These are phyloP conservation scores for Lachancea quebecensis DNA, from an alignment of 805 yeast genomes.

Conservation along the genomic window DNA sequence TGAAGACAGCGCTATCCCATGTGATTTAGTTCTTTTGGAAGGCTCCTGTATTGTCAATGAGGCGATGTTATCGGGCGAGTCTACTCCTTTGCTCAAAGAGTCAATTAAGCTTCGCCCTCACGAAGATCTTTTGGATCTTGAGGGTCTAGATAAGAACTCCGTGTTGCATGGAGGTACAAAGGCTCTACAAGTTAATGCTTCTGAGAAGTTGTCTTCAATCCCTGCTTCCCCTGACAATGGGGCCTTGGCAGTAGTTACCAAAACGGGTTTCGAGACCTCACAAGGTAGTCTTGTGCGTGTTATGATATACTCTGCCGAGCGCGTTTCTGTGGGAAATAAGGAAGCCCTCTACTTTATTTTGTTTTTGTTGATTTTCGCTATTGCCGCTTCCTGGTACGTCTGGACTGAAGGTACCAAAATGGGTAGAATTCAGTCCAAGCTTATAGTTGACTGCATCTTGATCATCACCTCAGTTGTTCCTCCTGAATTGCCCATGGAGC, in stretches of 20 bases:
- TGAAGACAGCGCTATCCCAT: conserved; percentile 89
- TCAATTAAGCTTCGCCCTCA: conserved; percentile 78
- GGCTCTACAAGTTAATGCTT: conserved; percentile 81
- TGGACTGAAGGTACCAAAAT: conserved; percentile 96
- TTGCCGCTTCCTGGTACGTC: conserved; percentile 94
- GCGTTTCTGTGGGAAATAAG: conserved; percentile 91
- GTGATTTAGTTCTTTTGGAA: conserved; percentile 78
- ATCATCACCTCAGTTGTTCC: conserved; percentile 97
- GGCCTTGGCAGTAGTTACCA: conserved; percentile 81
- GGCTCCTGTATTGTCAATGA: conserved; percentile 96
- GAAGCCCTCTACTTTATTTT: conserved; percentile 91
- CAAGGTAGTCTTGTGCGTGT: conserved; percentile 97
- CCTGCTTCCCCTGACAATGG: conserved; percentile 84
- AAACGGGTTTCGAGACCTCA: conserved; percentile 97
- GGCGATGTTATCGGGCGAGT: conserved; percentile 98
- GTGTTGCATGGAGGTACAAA: conserved; percentile 93
- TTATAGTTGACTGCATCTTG: conserved; percentile 90
- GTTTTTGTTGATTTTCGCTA: conserved; percentile 82
- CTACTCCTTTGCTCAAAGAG: conserved; percentile 93
- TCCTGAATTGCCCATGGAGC: conserved; percentile 98
- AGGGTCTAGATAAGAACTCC: conserved; percentile 84
- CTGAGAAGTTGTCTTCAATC: conserved; percentile 42
- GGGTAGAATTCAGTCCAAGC: conserved; percentile 92
- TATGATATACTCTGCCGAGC: conserved; percentile 94
- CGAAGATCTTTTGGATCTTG: conserved; percentile 59